These are phyloP conservation scores for Penicillium argentinense DNA, from an alignment of 495 filamentous ascomycete genomes.

Conservation along the genomic window DNA sequence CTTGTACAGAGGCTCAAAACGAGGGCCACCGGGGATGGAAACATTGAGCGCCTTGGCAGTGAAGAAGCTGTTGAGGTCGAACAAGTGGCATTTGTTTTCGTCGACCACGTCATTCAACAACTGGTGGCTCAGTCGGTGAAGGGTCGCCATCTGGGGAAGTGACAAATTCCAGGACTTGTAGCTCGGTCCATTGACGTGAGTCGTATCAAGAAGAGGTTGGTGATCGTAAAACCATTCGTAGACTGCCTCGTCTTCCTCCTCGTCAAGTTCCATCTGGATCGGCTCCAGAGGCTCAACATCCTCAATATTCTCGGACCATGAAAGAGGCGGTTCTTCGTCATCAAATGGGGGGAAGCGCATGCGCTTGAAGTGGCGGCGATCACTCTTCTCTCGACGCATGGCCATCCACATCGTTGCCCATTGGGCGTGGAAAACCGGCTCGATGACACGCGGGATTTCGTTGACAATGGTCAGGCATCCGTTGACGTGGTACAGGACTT, in stretches of 20 bases:
- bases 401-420: constrained; percentile 99
- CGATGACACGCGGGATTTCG: constrained; percentile 94
- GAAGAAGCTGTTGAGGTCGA: constrained; percentile 90
- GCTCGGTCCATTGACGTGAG: constrained; percentile 94
- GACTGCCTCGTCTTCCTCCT: constrained; percentile 88
- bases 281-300: constrained; percentile 97
- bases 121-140: constrained; percentile 89
- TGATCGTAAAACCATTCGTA: constrained; percentile 99
- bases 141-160: constrained; percentile 92
- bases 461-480: constrained; percentile 97
- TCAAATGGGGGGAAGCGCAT: constrained; percentile 99
- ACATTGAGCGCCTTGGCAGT: constrained; percentile 98
- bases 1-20: constrained; percentile 98
- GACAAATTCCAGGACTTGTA: constrained; percentile 96
- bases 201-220: constrained; percentile 83
- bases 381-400: constrained; percentile 98
- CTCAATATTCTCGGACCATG: constrained; percentile 98
- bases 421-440: constrained; percentile 97
- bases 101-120: constrained; percentile 91
- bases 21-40: constrained; percentile 92
- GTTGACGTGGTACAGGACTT: constrained; percentile 98
- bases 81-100: constrained; percentile 98
- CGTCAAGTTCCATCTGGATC: constrained; percentile 98
- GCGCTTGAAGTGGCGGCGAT: constrained; percentile 93
- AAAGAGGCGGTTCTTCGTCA: constrained; percentile 96